Evolutionary conservation across 306 rosid species (phyloP).

Genomic region (Cicer yamashitae): DNA sequence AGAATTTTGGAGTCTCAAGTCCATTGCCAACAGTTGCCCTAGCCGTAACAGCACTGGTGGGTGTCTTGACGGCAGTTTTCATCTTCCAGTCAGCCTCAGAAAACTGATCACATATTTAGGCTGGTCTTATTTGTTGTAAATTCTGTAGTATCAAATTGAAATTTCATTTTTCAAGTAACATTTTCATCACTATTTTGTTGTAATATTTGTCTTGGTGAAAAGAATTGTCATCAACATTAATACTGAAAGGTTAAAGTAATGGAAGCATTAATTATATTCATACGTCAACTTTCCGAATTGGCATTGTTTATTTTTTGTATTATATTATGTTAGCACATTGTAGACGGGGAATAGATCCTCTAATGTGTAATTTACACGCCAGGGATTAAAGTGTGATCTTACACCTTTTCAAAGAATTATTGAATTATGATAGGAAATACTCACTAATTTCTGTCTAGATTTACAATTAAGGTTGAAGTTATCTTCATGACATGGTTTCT

Average conservation of each 20-base stretch:
- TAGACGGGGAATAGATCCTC: no score
- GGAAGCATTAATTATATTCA: slow-evolving; percentile 5
- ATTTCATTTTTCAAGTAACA: slow-evolving; percentile 29
- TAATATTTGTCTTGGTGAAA: slow-evolving; percentile 42
- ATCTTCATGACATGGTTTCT: slow-evolving; percentile 35
- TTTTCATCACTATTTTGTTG: slow-evolving; percentile 44
- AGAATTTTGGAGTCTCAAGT: slow-evolving; percentile 79
- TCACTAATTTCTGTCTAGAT: slow-evolving; percentile 66
- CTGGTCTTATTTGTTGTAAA: slow-evolving; percentile 41
- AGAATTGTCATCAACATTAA: slow-evolving; percentile 25
- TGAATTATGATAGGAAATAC: slow-evolving; percentile 43
- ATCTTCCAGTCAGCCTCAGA: slow-evolving; percentile 95
- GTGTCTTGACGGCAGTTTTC: slow-evolving; percentile 80
- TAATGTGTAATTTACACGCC: no score
- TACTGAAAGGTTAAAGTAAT: slow-evolving; percentile 34
- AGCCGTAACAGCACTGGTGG: slow-evolving; percentile 84
- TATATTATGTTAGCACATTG: not conserved
- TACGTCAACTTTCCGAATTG: no score
- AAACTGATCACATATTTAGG: slow-evolving; percentile 50
- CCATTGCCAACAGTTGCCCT: slow-evolving; percentile 89
- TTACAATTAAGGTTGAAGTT: slow-evolving; percentile 63
- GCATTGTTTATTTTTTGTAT: not conserved
- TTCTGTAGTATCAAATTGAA: slow-evolving; percentile 41
- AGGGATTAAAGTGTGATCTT: no score
- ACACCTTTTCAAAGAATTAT: not conserved